phyloP scores from a whole-genome alignment of 2,329 filamentous ascomycete genomes.

The Zarea fungicola region DNA sequence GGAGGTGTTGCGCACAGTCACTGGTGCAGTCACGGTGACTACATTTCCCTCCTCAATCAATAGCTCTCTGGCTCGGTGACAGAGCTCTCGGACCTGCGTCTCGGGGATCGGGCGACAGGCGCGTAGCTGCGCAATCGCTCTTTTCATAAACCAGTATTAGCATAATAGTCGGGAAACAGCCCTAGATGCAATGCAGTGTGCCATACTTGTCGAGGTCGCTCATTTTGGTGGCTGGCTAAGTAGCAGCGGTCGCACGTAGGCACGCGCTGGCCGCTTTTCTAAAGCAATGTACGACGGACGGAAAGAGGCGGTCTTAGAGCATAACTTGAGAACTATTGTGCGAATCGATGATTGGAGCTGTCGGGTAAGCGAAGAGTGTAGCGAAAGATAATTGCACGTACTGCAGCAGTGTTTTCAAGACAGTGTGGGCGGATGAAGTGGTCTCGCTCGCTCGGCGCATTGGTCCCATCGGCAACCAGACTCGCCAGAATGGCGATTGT shows the following conservation, averaged over 20 bases:
- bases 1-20: slow-evolving; percentile 60
- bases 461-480: background rate
- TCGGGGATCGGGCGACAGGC: slow-evolving; percentile 95
- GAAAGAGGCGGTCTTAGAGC: background rate
- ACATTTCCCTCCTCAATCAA: slow-evolving; percentile 98
- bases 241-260: slow-evolving; percentile 18
- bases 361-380: background rate
- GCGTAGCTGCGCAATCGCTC: slow-evolving; percentile 91
- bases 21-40: slow-evolving; percentile 87
- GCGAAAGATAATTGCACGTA: background rate
- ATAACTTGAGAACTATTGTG: background rate
- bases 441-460: slow-evolving; percentile 3
- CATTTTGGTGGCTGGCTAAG: slow-evolving; percentile 48
- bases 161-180: background rate
- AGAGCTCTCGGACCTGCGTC: slow-evolving; percentile 89
- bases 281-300: background rate
- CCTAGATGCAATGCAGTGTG: background rate
- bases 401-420: background rate
- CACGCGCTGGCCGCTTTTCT: slow-evolving; percentile 18
- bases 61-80: slow-evolving; percentile 93
- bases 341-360: background rate
- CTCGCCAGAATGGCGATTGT: background rate
- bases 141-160: slow-evolving; percentile 38
- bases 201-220: slow-evolving; percentile 88
- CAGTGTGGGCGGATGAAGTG: background rate